Conservation (phyloP, 2,329 filamentous ascomycete genomes). For the Tricladium varicosporioides region DNA sequence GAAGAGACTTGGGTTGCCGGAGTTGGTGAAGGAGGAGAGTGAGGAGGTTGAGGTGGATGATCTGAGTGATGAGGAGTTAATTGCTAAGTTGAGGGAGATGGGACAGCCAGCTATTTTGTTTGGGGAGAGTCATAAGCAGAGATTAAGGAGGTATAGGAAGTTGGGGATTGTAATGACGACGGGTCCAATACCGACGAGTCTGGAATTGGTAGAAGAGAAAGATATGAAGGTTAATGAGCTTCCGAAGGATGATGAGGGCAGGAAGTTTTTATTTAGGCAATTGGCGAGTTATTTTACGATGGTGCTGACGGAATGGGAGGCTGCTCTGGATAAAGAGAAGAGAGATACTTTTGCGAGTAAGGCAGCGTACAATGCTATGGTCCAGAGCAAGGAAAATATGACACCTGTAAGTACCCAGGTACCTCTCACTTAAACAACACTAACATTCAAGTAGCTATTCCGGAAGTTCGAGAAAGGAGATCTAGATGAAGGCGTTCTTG, state of each 20-base stretch:
- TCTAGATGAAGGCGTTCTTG: conserved; percentile 74
- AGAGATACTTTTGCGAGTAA: conserved; percentile 73
- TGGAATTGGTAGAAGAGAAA: conserved; percentile 76
- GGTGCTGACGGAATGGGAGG: conserved; percentile 85
- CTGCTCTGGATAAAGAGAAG: conserved; percentile 67
- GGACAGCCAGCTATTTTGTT: conserved; percentile 76
- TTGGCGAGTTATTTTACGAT: conserved; percentile 95
- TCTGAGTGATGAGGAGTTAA: conserved; percentile 69
- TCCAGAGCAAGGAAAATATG: conserved; percentile 84
- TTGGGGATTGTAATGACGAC: conserved; percentile 60
- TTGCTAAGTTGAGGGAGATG: conserved; percentile 64
- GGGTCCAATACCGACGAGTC: conserved; percentile 82
- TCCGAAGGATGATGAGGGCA: conserved; percentile 60
- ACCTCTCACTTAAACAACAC: background rate
- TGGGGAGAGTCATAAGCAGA: conserved; percentile 71
- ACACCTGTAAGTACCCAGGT: conserved; percentile 55
- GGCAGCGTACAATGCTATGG: conserved; percentile 79
- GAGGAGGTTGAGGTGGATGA: conserved; percentile 55
- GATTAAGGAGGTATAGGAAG: conserved; percentile 69
- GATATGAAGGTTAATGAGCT: conserved; percentile 80
- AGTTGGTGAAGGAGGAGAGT: conserved; percentile 55
- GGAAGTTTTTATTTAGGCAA: conserved; percentile 77
- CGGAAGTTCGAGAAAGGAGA: conserved; percentile 82
- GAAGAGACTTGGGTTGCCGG: conserved; percentile 77
- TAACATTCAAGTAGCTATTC: conserved; percentile 62